A percentile compares a stretch with the other conserved stretches of the same genome.
phyloP scores from a whole-genome alignment of 2,329 filamentous ascomycete species.

The Alternaria hordeiaustralica region DNA sequence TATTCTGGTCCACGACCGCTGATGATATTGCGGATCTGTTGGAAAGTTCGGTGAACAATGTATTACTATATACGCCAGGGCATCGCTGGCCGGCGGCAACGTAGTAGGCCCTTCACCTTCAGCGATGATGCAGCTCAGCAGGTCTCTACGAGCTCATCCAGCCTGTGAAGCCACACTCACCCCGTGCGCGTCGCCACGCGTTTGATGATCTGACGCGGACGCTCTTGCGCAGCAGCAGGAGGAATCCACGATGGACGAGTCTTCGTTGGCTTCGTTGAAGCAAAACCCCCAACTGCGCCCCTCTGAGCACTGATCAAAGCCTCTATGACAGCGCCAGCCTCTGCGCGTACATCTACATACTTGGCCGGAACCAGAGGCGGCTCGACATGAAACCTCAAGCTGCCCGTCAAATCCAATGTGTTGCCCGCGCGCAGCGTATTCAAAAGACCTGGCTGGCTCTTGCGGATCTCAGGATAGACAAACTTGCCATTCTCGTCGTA shows the following conservation, averaged over 20 bases:
- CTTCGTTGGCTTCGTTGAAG: not conserved
- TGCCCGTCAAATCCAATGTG: conserved; percentile 28
- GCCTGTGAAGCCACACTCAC: not conserved
- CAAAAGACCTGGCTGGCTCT: not conserved
- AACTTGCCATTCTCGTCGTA: conserved; percentile 38
- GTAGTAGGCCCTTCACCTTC: not conserved
- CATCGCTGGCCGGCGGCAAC: not conserved
- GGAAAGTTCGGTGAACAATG: not conserved
- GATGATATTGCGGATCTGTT: not conserved
- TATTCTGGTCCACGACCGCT: not conserved
- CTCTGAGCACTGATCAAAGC: conserved; percentile 1
- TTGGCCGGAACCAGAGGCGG: conserved; percentile 35
- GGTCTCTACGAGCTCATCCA: no score
- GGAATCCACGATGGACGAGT: not conserved
- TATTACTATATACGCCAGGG: not conserved
- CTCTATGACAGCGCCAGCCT: conserved; percentile 28
- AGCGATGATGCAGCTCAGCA: not conserved
- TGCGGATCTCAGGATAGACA: conserved; percentile 7
- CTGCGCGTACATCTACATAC: conserved; percentile 31
- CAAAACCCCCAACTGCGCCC: not conserved
- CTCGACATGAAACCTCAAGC: conserved; percentile 32
- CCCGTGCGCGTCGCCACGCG: not conserved
- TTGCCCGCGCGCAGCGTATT: conserved; percentile 6
- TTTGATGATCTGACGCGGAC: not conserved
- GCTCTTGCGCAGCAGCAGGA: not conserved